Base-by-base conservation (phyloP, 345 rosid genomes). In the Hibiscus trionum region DNA sequence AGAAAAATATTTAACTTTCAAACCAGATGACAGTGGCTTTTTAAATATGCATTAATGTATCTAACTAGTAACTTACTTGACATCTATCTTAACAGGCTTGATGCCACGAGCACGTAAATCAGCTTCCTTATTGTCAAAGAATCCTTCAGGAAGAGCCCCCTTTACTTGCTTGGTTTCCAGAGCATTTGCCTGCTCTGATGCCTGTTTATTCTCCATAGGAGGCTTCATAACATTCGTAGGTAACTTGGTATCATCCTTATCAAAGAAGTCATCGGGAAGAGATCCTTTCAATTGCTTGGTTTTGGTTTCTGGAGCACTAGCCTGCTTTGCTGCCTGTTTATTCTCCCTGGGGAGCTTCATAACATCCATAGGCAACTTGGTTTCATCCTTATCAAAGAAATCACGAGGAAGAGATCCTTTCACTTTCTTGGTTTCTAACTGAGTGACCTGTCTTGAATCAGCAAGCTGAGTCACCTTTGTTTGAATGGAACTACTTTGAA, bases 51-150 rank as follows among this genome's bases (percentile, higher is more conserved):
- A 70, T 21, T 29, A 39, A 24, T 46, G 14, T 44, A 62, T 31
- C 29, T 7, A 73, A 26, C 5, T 21, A 70, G 61, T 71, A 73
- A 83, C 97, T 90, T 79, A 95, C 99, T 88, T 90, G 62, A 85
- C 86, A 86, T 92, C 99, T 63, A 88, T 87, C 81, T 90, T 95
- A 56, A 95, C 96, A 21, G 80, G 83, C 79, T 95, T 92, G 71
- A 95, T 86, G 39, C 99, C 99, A 78, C 92, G 99, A 75, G 99
- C 97, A 78, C 82, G 99, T 39, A 90, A 66, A 83, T 95, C 99
- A 80, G 96, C 97, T 77, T 95, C 99, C 82, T 95, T 90, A 61
- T 89, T 86, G 76, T 95, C 98, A 71, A 92, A 95, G 76, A 95
- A 95, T 19, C 99, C 98, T 61, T 89, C 88, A 4, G 99, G 99